Conservation (phyloP, 495 filamentous ascomycete species). For the Pyronema domesticum region DNA sequence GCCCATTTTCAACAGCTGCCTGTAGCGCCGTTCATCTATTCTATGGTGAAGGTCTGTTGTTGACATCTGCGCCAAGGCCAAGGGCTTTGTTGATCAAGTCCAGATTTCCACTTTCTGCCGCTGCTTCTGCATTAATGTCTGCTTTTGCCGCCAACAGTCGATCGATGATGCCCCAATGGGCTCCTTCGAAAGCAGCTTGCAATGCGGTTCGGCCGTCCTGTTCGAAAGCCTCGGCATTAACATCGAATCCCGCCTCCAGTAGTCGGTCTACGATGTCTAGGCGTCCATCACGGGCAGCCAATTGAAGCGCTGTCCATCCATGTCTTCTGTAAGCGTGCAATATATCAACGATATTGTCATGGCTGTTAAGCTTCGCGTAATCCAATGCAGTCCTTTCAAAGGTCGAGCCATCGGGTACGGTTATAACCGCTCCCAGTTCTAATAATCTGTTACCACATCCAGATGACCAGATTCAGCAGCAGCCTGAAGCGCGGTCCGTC, state of each 20-base stretch:
- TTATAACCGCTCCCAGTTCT: constrained; percentile 12
- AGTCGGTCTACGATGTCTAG: neutral
- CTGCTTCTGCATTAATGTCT: constrained; percentile 12
- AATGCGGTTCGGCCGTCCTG: constrained; percentile 14
- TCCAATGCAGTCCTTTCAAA: too few relatives aligned
- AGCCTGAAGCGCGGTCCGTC: constrained; percentile 16
- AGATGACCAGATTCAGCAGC: constrained; percentile 14
- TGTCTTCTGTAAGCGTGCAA: constrained; percentile 1
- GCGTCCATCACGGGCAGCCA: constrained; percentile 1
- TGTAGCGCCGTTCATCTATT: constrained; percentile 10
- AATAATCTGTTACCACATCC: constrained; percentile 12
- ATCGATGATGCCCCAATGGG: constrained; percentile 12
- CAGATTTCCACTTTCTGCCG: constrained; percentile 1
- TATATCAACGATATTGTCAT: constrained; percentile 11
- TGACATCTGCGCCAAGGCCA: constrained; percentile 8
- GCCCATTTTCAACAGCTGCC: constrained; percentile 1
- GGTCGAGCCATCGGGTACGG: constrained; percentile 9
- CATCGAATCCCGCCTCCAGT: neutral
- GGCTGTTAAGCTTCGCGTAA: constrained; percentile 10
- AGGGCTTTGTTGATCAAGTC: constrained; percentile 7
- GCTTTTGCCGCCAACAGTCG: constrained; percentile 12
- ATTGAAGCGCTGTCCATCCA: constrained; percentile 5
- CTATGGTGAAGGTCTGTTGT: neutral
- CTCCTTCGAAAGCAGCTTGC: constrained; percentile 13
- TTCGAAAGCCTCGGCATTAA: neutral